These are phyloP conservation scores for Fomitopsis pinicola DNA, from an alignment of 1,284 basidiomycete genomes.

Conservation along the genomic window DNA sequence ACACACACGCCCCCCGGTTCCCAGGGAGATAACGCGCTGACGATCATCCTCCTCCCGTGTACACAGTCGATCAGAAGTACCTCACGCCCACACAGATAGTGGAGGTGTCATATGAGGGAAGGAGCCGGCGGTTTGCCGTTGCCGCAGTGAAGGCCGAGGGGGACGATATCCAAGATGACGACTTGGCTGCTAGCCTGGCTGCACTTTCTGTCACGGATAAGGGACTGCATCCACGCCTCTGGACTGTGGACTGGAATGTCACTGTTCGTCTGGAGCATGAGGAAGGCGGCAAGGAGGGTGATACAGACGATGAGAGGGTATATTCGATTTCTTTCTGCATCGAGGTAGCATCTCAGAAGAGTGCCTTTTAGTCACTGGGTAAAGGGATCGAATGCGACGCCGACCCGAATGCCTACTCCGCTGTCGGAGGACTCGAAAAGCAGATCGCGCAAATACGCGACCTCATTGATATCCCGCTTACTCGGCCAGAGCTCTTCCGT, in stretches of 20 bases:
- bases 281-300: conserved; percentile 14
- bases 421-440: conserved; percentile 84
- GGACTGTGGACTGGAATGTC: conserved; percentile 63
- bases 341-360: background rate
- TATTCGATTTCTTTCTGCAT: background rate
- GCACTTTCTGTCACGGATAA: conserved; percentile 35
- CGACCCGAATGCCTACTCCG: conserved; percentile 55
- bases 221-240: conserved; percentile 33
- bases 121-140: conserved; percentile 48
- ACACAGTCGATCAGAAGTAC: conserved; percentile 72
- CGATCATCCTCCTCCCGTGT: background rate
- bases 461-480: conserved; percentile 93
- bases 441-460: conserved; percentile 90
- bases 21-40: conserved; percentile 6
- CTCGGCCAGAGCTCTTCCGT: conserved; percentile 84
- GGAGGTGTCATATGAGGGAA: conserved; percentile 62
- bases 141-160: conserved; percentile 36
- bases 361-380: background rate
- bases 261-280: conserved; percentile 43
- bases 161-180: conserved; percentile 21
- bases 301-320: background rate
- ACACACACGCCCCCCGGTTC: conserved; percentile 11
- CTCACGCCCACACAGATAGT: conserved; percentile 59
- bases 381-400: conserved; percentile 24
- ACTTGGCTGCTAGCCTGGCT: conserved; percentile 37